phyloP scores from a whole-genome alignment of 805 yeast species.

The Ogataea philodendri region DNA sequence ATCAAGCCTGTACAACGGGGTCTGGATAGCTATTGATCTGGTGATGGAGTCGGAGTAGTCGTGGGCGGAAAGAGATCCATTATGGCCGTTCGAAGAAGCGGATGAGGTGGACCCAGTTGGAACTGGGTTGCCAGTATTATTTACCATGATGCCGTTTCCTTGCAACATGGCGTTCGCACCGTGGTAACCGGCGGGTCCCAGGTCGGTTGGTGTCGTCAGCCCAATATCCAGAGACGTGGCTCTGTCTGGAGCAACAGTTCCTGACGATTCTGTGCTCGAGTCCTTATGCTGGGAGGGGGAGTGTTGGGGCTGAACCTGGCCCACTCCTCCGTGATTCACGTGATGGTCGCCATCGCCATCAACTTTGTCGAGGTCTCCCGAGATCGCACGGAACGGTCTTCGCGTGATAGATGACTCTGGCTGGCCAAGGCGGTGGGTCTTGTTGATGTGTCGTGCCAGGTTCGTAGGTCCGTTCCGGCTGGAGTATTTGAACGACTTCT shows the following conservation, averaged over 20 bases:
- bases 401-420: conserved; percentile 29
- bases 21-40: conserved; percentile 23
- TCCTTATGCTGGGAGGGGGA: conserved; percentile 12
- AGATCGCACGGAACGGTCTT: conserved; percentile 25
- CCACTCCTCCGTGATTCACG: too few species aligned
- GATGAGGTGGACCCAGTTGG: conserved; percentile 12
- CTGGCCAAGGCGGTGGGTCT: conserved; percentile 29
- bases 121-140: conserved; percentile 7
- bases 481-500: conserved; percentile 30
- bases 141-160: conserved; percentile 17
- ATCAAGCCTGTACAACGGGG: conserved; percentile 26
- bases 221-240: conserved; percentile 14
- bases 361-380: conserved; percentile 3
- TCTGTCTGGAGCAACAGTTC: conserved; percentile 13
- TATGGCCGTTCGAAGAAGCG: conserved; percentile 17
- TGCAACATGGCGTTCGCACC: conserved; percentile 15
- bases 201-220: conserved; percentile 11
- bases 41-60: conserved; percentile 24
- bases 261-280: conserved; percentile 13
- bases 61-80: conserved; percentile 13
- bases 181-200: conserved; percentile 13
- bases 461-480: conserved; percentile 38
- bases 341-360: not conserved
- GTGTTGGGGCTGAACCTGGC: conserved; percentile 5
- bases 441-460: conserved; percentile 32